Base-by-base conservation (phyloP, 129 eudicot genomes). In the Sambucus nigra region DNA sequence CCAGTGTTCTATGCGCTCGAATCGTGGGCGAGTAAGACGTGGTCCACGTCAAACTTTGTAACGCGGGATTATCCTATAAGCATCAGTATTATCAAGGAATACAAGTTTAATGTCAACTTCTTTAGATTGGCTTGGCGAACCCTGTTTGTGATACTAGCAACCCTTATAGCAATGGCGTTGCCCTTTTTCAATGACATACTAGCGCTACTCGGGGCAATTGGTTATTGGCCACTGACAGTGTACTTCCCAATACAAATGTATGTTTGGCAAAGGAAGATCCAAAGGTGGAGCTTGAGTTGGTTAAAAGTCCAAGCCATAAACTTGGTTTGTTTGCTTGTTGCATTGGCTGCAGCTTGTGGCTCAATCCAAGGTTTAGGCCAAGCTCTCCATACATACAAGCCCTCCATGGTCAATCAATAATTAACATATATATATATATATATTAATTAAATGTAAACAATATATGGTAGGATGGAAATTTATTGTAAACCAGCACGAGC, bases 131-230 rank as follows among this genome's bases (percentile, higher is more conserved):
- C 71, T 25, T 84, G 94, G 94, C 66, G 94, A 62, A 73, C 88
- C 0, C 14, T 25, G 13, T 76, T 84, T 23, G 86, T 85, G 23
- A 47, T 74, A 1, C 1, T 63, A 2, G 72, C 86, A 0, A 80
- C 95, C 0, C 15, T 77, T 27, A 53, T 71, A 57, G 77, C 89
- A 0, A 85, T 85, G 89, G 55, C 66, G 18, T 1, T 80, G 78
- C 95, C 89, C 31, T 85, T 80, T 75, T 85, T 85, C 64, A 85
- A 80, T 40, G 89, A 74, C 15, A 78, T 85, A 1, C 81, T 85
- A 16, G 95, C 83, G 22, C 50, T 85, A 11, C 74, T 80, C 1
- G 95, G 95, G 47, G 95, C 95, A 28, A 24, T 80, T 25, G 88
- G 80, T 49, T 80, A 77, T 51, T 85, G 89, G 86, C 89, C 95